Base-by-base conservation (phyloP, 345 rosid species). In the Sisymbrium irio region DNA sequence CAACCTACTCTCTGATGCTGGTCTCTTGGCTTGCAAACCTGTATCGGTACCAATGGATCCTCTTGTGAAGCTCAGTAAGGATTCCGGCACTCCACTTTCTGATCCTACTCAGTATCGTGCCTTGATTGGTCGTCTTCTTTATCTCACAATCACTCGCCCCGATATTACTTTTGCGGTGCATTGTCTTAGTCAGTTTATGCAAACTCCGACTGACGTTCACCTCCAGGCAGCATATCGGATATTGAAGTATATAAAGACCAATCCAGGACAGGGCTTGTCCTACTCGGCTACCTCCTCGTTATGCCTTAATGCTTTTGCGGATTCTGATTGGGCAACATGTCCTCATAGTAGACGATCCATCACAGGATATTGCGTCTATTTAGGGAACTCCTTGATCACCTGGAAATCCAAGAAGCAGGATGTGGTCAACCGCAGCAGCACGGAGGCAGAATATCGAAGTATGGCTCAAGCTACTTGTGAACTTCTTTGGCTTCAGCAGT, bases 161-260 rank as follows among this genome's bases (percentile, higher is more conserved):
- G n/a, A n/a, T n/a, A n/a, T n/a, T n/a, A n/a, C 54, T 0, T 62
- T 42, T 44, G 67, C 0, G 0, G 27, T 62, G 0, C 62, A 56
- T 0, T 5, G 14, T 0, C 15, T 63, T 0, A 45, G 55, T 0
- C 28, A 28, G 1, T 63, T 17, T 0, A 3, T 63, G 2, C 2
- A 3, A 0, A 0, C 20, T 0, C 36, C 50, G 0, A 41, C 36
- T 2, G 51, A 62, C 42, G 5, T n/a, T 0, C 39, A 62, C 5
- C n/a, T 62, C 0, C 8, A 27, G 0, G 37, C 51, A 0, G 37
- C 20, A 0, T 7, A 61, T 0, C 2, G 9, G 0, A 4, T 61
- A 0, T 7, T 64, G 0, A 1, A 4, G 0, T 65, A 49, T 0
- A 3, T 65, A 1, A 49, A 49, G 2, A 4, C 0, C 0, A 63